phyloP scores from a whole-genome alignment of 2,329 filamentous ascomycete genomes.

The Bipolaris zeicola region DNA sequence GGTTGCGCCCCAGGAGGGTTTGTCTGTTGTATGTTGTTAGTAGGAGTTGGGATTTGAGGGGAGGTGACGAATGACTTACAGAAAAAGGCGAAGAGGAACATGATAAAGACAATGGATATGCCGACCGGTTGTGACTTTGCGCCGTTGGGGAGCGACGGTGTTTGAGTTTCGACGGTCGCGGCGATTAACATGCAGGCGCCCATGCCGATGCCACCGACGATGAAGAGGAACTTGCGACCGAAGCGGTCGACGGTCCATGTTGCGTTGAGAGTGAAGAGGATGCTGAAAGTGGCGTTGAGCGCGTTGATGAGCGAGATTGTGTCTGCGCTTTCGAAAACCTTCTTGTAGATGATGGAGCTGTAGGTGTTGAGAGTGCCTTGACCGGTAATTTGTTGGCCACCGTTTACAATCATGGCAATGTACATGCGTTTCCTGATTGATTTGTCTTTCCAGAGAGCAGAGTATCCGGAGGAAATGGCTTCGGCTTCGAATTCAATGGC shows the following conservation, averaged over 20 bases:
- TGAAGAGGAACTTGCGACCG: constrained; percentile 71
- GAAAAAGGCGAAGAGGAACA: constrained; percentile 70
- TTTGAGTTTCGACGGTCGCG: constrained; percentile 61
- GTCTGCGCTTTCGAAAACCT: constrained; percentile 62
- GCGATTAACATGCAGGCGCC: constrained; percentile 72
- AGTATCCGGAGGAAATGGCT: constrained; percentile 66
- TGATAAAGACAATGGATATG: constrained; percentile 70
- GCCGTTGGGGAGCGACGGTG: constrained; percentile 57
- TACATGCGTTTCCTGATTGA: constrained; percentile 70
- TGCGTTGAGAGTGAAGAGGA: constrained; percentile 74
- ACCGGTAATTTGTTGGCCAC: constrained; percentile 73
- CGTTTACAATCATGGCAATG: constrained; percentile 70
- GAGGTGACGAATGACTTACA: constrained; percentile 48
- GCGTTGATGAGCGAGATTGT: constrained; percentile 75
- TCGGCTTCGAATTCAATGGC: constrained; percentile 75
- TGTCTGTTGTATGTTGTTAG: constrained; percentile 54
- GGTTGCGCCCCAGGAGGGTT: constrained; percentile 71
- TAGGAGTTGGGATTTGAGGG: background rate
- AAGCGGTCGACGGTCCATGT: constrained; percentile 76
- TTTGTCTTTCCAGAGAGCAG: constrained; percentile 71
- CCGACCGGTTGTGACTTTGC: constrained; percentile 65
- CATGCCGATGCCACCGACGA: constrained; percentile 72
- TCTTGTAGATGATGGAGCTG: constrained; percentile 75
- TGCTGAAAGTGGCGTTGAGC: constrained; percentile 73
- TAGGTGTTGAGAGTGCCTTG: constrained; percentile 76